Conservation (phyloP, 345 rosid species). For the Lepidium sativum region DNA sequence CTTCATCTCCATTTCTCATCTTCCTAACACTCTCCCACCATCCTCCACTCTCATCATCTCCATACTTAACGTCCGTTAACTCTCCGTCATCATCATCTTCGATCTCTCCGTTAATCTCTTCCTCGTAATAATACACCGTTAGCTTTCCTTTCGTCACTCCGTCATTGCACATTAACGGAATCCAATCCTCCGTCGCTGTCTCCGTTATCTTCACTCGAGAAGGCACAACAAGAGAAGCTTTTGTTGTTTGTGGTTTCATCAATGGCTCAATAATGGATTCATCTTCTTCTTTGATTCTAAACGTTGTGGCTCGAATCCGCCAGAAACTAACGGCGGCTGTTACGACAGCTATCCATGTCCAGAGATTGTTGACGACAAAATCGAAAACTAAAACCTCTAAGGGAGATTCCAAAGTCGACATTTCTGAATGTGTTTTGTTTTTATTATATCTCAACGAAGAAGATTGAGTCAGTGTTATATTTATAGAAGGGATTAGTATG, state of each 20-base stretch:
- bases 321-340: conserved; percentile 36
- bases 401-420: conserved; percentile 26
- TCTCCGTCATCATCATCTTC: conserved; percentile 9
- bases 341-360: conserved; percentile 31
- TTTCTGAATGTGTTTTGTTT: neutral
- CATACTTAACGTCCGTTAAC: conserved; percentile 2
- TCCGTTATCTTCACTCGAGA: neutral
- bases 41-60: conserved; percentile 1
- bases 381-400: conserved; percentile 23
- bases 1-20: conserved; percentile 37
- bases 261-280: neutral
- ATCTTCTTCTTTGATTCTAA: neutral
- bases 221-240: neutral
- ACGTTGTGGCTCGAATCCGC: conserved; percentile 12
- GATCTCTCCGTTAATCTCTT: conserved; percentile 8
- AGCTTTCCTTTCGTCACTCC: conserved; percentile 24
- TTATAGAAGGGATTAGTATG: conserved; percentile 2
- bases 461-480: neutral
- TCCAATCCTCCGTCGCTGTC: neutral
- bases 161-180: conserved; percentile 3
- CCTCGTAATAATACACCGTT: conserved; percentile 12
- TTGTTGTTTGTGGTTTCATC: neutral
- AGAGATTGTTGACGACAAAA: conserved; percentile 20
- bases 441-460: neutral
- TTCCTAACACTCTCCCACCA: conserved; percentile 33